Evolutionary conservation across 169 alveolate genomes (phyloP).

Genomic region (Eimeria praecox): DNA sequence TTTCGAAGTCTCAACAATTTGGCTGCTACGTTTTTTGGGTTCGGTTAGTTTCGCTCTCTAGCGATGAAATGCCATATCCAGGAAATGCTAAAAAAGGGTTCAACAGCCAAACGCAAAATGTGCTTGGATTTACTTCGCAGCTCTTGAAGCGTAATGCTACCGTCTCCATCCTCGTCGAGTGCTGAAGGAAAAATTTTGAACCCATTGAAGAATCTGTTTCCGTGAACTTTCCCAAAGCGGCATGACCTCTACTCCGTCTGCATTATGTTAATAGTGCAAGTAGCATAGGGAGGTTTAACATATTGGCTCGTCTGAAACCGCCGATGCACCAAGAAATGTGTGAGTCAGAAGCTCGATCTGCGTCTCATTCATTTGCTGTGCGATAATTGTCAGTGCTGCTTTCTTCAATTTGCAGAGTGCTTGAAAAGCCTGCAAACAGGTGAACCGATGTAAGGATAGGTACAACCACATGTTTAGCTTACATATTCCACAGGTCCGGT

Average conservation of each 20-base stretch:
- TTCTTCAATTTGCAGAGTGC: slow-evolving; percentile 81
- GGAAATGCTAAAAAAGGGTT: not conserved
- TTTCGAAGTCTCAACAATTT: not conserved
- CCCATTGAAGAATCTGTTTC: not conserved
- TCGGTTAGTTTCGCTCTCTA: not conserved
- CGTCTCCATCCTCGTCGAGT: slow-evolving; percentile 96
- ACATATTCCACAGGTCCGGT: not conserved
- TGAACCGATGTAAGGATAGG: not conserved
- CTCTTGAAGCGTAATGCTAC: slow-evolving; percentile 88
- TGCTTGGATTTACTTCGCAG: slow-evolving; percentile 49
- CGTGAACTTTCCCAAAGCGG: not conserved
- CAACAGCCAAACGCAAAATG: not conserved
- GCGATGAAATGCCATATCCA: not conserved
- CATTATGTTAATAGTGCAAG: not conserved
- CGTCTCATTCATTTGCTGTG: slow-evolving; percentile 83
- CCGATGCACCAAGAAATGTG: slow-evolving; percentile 74
- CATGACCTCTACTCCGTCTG: not conserved
- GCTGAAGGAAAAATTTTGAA: slow-evolving; percentile 83
- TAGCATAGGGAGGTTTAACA: not conserved
- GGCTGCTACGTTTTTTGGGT: not conserved
- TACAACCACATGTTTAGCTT: not conserved
- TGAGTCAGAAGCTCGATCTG: slow-evolving; percentile 80
- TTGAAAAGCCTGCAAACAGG: slow-evolving; percentile 79
- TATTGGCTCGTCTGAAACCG: not conserved
- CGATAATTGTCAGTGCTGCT: slow-evolving; percentile 84